Percentiles rank a stretch among this genome's conserved stretches.
phyloP scores from a whole-genome alignment of 2,329 filamentous ascomycete genomes.

The Penicillium sp. region DNA sequence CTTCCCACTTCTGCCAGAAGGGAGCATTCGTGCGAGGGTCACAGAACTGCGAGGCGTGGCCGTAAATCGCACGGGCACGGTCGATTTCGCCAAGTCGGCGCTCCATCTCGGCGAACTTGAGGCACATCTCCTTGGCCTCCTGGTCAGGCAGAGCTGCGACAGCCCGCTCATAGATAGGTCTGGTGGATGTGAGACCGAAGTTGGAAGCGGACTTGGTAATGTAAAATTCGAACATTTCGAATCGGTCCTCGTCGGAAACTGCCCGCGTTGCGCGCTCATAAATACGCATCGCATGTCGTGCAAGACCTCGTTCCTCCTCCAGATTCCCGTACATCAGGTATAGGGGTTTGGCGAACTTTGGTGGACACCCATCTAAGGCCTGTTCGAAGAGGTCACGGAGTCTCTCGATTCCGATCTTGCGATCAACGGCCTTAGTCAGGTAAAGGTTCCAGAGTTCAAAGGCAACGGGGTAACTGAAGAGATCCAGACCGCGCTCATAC shows the following conservation, averaged over 20 bases:
- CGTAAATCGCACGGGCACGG: slow-evolving; percentile 90
- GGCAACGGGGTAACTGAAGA: slow-evolving; percentile 98
- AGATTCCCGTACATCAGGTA: slow-evolving; percentile 98
- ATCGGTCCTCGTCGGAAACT: slow-evolving; percentile 89
- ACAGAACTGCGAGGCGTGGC: slow-evolving; percentile 94
- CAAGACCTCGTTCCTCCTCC: slow-evolving; percentile 91
- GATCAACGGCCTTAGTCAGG: slow-evolving; percentile 93
- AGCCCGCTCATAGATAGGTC: slow-evolving; percentile 93
- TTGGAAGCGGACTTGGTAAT: slow-evolving; percentile 98
- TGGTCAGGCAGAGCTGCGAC: slow-evolving; percentile 90
- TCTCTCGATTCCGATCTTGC: slow-evolving; percentile 92
- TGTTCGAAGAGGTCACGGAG: slow-evolving; percentile 96
- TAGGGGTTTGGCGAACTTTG: slow-evolving; percentile 91
- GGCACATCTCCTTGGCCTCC: slow-evolving; percentile 95
- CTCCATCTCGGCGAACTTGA: slow-evolving; percentile 98
- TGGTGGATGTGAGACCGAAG: slow-evolving; percentile 91
- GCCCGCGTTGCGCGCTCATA: slow-evolving; percentile 96
- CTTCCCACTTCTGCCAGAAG: slow-evolving; percentile 97
- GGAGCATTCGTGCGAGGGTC: slow-evolving; percentile 85
- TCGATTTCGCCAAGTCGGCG: slow-evolving; percentile 89
- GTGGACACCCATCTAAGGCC: slow-evolving; percentile 89
- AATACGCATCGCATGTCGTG: slow-evolving; percentile 96
- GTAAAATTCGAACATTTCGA: slow-evolving; percentile 99
- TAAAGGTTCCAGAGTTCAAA: slow-evolving; percentile 99
- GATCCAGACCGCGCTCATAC: slow-evolving; percentile 90